Percentiles rank a stretch among this genome's conserved stretches.
phyloP scores from a whole-genome alignment of 2,329 filamentous ascomycete genomes.

The Penicillium sp. region DNA sequence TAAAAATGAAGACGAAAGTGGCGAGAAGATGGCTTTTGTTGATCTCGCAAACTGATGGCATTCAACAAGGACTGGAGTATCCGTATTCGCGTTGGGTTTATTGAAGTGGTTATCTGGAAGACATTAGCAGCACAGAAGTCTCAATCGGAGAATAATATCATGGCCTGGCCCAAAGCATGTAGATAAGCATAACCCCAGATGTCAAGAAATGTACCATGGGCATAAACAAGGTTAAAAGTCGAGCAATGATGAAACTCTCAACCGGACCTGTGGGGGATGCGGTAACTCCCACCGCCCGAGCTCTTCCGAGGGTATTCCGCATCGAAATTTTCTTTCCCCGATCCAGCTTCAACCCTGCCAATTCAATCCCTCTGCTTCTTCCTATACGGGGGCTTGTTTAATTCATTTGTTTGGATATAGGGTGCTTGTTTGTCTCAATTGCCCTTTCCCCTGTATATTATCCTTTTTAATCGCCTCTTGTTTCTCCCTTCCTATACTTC shows the following conservation, averaged over 20 bases:
- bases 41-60: background rate
- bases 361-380: constrained; percentile 23
- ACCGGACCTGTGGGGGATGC: background rate
- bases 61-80: background rate
- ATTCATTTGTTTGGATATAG: constrained; percentile 39
- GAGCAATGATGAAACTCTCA: background rate
- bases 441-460: constrained; percentile 39
- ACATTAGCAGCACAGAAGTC: background rate
- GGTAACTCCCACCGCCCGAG: constrained; percentile 38
- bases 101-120: background rate
- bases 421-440: constrained; percentile 41
- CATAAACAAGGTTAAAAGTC: constrained; percentile 34
- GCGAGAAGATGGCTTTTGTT: constrained; percentile 3
- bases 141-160: background rate
- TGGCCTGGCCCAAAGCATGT: background rate
- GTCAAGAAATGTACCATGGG: constrained; percentile 12
- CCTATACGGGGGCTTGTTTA: constrained; percentile 27
- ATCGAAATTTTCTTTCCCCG: constrained; percentile 48
- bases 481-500: constrained; percentile 23
- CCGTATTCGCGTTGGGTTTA: background rate
- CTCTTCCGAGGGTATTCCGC: constrained; percentile 47
- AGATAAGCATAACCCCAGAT: background rate
- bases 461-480: constrained; percentile 30
- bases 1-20: constrained; percentile 4
- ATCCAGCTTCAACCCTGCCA: constrained; percentile 32